phyloP scores from a whole-genome alignment of 768 basidiomycete species.

The Serendipita indica region DNA sequence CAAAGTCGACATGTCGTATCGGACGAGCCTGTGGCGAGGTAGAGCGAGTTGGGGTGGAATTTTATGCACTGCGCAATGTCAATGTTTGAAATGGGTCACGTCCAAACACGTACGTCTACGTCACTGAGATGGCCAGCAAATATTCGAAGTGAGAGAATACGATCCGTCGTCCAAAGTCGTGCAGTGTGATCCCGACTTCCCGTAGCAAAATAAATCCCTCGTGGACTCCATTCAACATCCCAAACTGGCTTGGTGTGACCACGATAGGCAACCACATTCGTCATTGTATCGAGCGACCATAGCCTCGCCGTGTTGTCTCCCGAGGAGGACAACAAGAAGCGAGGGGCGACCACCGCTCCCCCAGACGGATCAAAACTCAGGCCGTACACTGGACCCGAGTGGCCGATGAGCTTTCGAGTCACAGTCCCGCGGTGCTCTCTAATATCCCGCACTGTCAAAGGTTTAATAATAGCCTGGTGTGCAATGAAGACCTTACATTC shows the following conservation, averaged over 20 bases:
- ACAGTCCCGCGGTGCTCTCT: conserved; percentile 68
- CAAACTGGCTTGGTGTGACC: conserved; percentile 96
- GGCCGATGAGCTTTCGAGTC: conserved; percentile 91
- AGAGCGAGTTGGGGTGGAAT: conserved; percentile 96
- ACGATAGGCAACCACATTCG: conserved; percentile 83
- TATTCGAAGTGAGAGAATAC: conserved; percentile 69
- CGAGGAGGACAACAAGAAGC: conserved; percentile 79
- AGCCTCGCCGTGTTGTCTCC: conserved; percentile 82
- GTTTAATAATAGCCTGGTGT: background rate
- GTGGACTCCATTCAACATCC: conserved; percentile 98
- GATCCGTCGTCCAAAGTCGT: conserved; percentile 89
- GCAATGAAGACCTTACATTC: conserved; percentile 39
- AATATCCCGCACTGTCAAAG: conserved; percentile 45
- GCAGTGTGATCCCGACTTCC: conserved; percentile 90
- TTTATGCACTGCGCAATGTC: conserved; percentile 53
- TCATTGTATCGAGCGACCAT: conserved; percentile 92
- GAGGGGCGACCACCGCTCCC: conserved; percentile 75
- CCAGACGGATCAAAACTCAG: conserved; percentile 83
- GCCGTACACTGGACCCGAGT: conserved; percentile 92
- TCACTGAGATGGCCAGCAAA: conserved; percentile 95
- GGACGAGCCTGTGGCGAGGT: conserved; percentile 91
- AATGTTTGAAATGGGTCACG: background rate
- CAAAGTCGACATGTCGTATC: conserved; percentile 93
- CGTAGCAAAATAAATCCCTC: conserved; percentile 97
- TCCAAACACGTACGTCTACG: conserved; percentile 63